Conservation (phyloP, 768 basidiomycete genomes). For the Megacollybia marginata region DNA sequence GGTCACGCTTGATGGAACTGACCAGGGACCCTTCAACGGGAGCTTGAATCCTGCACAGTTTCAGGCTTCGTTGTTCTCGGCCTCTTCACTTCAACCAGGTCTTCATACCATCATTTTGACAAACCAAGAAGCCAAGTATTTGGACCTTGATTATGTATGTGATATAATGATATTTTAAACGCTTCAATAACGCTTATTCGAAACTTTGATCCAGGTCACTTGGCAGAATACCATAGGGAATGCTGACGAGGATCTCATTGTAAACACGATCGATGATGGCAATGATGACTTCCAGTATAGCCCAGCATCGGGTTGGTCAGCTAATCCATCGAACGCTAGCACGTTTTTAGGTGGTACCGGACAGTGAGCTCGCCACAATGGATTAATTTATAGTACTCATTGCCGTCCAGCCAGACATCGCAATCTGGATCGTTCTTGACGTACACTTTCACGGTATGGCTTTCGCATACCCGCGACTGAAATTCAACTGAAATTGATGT, state of each 20-base stretch:
- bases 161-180: not conserved
- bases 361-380: conserved; percentile 23
- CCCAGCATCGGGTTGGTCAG: conserved; percentile 24
- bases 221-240: conserved; percentile 5
- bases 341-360: conserved; percentile 35
- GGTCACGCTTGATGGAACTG: conserved; percentile 31
- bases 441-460: too few species aligned
- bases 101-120: conserved; percentile 31
- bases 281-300: conserved; percentile 31
- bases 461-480: too few species aligned
- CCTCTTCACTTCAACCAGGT: conserved; percentile 21
- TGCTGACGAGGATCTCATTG: conserved; percentile 3
- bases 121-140: conserved; percentile 17
- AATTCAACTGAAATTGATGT: too few species aligned
- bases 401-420: too few species aligned
- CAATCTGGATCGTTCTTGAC: too few species aligned
- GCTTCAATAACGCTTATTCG: not conserved
- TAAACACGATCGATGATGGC: conserved; percentile 18
- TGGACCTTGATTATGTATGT: conserved; percentile 46
- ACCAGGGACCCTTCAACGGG: conserved; percentile 22
- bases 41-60: conserved; percentile 21
- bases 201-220: conserved; percentile 4
- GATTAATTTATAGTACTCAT: not conserved
- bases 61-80: conserved; percentile 34
- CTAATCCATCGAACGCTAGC: conserved; percentile 21